Percentiles rank a stretch among this genome's conserved stretches.
Evolutionary conservation across 768 basidiomycete species (phyloP).

Genomic region (Kwoniella newhampshirensis): DNA sequence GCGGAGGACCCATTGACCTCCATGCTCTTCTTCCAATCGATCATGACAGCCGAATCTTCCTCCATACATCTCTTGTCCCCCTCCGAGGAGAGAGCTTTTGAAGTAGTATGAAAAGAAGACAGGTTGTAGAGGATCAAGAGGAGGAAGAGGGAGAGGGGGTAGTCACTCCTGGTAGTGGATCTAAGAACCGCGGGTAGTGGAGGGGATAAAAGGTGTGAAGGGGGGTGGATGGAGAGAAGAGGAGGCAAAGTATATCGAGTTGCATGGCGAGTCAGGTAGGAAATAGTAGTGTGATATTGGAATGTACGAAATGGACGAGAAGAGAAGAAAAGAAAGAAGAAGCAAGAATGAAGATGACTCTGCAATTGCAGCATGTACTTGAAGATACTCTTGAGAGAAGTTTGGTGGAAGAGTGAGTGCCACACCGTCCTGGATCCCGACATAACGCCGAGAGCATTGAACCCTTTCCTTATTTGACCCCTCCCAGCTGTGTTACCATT

Average conservation of each 20-base stretch:
- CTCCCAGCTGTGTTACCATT: no score
- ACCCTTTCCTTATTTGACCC: no score
- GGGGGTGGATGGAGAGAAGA: constrained; percentile 1
- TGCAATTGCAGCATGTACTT: neutral
- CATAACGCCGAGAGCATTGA: no score
- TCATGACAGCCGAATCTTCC: neutral
- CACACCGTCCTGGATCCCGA: no score
- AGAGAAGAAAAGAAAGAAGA: neutral
- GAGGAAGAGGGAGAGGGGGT: constrained; percentile 21
- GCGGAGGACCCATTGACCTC: constrained; percentile 36
- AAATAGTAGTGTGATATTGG: no score
- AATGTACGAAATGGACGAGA: constrained; percentile 2
- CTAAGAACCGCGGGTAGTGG: constrained; percentile 51
- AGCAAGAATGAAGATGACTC: neutral
- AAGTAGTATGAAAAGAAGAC: no score
- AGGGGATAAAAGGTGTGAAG: constrained; percentile 11
- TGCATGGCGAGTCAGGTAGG: constrained; percentile 12
- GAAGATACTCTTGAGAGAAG: neutral
- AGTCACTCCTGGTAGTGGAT: constrained; percentile 48
- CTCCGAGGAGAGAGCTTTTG: no score
- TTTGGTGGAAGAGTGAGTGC: neutral
- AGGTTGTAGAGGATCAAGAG: neutral
- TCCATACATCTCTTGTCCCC: neutral
- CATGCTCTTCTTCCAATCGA: neutral
- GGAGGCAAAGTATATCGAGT: constrained; percentile 4